phyloP scores from a whole-genome alignment of 169 alveolate genomes.

The Plasmodium ovale region DNA sequence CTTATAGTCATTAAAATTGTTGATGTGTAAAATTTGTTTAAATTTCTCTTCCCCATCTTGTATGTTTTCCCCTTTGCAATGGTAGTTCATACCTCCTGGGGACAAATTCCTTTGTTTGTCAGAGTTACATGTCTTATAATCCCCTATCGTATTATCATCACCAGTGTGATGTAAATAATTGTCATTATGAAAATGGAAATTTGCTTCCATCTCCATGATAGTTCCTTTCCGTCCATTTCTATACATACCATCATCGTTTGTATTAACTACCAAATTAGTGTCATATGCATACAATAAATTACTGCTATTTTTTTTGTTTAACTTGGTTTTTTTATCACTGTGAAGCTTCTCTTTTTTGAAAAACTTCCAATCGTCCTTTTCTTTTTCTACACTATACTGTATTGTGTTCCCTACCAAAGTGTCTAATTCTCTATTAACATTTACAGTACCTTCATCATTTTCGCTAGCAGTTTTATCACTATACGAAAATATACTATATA shows the following conservation, averaged over 20 bases:
- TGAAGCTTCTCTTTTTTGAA: background rate
- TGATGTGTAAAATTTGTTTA: background rate
- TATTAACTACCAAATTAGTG: no score
- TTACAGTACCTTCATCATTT: background rate
- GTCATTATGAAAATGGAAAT: no score
- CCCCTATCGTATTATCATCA: no score
- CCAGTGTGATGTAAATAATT: no score
- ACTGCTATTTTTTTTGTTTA: background rate
- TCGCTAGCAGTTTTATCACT: background rate
- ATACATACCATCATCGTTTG: no score
- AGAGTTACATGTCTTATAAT: no score
- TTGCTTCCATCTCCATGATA: no score
- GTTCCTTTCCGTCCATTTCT: no score
- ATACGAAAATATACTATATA: constrained; percentile 41
- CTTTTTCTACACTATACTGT: background rate
- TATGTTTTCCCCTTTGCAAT: background rate
- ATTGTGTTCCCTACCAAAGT: background rate
- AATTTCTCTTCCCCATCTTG: background rate
- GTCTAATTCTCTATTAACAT: background rate
- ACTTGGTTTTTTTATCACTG: background rate
- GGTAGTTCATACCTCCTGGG: no score
- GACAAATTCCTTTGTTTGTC: no score
- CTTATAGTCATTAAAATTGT: background rate
- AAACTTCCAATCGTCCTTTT: background rate
- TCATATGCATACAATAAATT: no score